Conservation (phyloP, 306 rosid genomes). For the Arachis stenosperma region DNA sequence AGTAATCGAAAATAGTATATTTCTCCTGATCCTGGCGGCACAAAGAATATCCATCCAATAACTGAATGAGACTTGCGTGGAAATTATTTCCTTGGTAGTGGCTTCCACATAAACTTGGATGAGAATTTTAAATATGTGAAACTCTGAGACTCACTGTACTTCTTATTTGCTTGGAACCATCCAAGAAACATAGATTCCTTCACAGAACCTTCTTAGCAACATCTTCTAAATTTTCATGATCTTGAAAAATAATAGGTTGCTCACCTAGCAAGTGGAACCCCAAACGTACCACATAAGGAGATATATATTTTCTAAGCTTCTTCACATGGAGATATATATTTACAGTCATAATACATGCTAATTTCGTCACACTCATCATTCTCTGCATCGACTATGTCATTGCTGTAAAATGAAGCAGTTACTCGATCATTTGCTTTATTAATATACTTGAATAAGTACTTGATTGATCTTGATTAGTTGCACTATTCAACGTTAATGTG, state of each 20-base stretch:
- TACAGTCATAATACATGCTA: not conserved
- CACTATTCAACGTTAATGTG: too few species aligned
- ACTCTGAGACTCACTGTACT: not conserved
- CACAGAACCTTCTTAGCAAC: not conserved
- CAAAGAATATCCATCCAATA: not conserved
- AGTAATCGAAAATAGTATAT: not conserved
- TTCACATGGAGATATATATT: not conserved
- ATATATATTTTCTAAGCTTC: not conserved
- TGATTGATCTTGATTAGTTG: not conserved
- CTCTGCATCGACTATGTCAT: too few species aligned
- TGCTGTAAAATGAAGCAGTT: not conserved
- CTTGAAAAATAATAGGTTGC: not conserved
- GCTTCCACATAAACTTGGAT: not conserved
- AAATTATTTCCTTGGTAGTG: not conserved
- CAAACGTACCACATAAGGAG: not conserved
- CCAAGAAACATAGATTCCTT: not conserved
- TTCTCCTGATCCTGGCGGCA: not conserved
- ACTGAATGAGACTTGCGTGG: not conserved
- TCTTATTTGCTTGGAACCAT: not conserved
- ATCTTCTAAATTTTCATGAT: not conserved
- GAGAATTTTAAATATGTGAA: not conserved
- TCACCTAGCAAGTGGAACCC: not conserved
- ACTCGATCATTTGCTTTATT: not conserved
- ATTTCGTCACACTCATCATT: too few species aligned
- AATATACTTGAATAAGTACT: not conserved